Conservation (phyloP, 1,284 basidiomycete genomes). For the Ceratobasidium sp. region DNA sequence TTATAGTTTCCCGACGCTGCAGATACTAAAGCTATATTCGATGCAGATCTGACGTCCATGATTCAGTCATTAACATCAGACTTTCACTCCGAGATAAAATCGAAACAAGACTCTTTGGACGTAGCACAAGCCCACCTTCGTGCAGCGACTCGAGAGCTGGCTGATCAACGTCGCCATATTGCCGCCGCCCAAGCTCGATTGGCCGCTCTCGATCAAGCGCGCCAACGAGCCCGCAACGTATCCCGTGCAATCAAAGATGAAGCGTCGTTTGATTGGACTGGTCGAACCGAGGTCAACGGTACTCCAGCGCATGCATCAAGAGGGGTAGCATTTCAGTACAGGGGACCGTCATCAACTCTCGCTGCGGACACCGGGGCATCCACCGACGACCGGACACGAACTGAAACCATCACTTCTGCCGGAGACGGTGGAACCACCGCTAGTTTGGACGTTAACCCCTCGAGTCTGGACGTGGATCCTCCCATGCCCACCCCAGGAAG, state of each 20-base stretch:
- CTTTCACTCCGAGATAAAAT: constrained; percentile 82
- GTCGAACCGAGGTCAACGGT: constrained; percentile 71
- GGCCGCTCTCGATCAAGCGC: constrained; percentile 76
- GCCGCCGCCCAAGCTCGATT: constrained; percentile 72
- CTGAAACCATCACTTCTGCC: neutral
- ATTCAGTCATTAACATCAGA: constrained; percentile 77
- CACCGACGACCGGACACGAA: neutral
- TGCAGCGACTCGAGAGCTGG: constrained; percentile 85
- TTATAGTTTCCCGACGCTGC: neutral
- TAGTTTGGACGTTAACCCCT: constrained; percentile 44
- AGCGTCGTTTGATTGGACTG: constrained; percentile 85
- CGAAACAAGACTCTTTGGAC: constrained; percentile 85
- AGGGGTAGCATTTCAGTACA: constrained; percentile 67
- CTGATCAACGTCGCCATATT: constrained; percentile 85
- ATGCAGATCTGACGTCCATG: constrained; percentile 79
- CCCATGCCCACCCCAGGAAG: constrained; percentile 51
- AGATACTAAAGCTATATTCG: neutral
- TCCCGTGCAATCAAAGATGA: constrained; percentile 78
- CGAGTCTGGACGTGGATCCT: constrained; percentile 46
- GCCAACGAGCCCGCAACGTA: constrained; percentile 78
- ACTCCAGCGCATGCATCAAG: constrained; percentile 55
- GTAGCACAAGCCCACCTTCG: constrained; percentile 85
- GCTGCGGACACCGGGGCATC: constrained; percentile 51
- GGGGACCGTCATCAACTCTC: constrained; percentile 68
- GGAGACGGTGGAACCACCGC: neutral